Conservation (phyloP, 2,329 filamentous ascomycete species). For the Pseudocercospora fijiensis region DNA sequence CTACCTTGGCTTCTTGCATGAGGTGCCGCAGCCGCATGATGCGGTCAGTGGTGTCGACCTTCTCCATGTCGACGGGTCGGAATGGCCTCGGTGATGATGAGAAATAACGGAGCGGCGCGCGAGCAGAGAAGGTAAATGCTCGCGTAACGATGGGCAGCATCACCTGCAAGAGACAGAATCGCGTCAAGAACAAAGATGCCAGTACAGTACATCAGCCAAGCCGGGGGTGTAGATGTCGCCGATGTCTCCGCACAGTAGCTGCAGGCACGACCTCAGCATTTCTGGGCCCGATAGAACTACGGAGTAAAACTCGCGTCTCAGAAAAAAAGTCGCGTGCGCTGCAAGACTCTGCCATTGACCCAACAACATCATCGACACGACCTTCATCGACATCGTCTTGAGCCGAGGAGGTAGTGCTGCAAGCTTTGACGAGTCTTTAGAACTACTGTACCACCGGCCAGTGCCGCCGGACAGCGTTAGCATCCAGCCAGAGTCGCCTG, state of each 20-base stretch:
- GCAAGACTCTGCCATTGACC: constrained; percentile 7
- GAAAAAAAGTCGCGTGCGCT: constrained; percentile 7
- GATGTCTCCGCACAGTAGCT: neutral
- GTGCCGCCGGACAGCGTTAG: neutral
- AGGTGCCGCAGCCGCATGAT: constrained; percentile 74
- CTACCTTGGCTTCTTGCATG: constrained; percentile 83
- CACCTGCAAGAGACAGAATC: neutral
- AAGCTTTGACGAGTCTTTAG: neutral
- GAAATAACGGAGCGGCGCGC: constrained; percentile 24
- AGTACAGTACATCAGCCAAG: too few species aligned
- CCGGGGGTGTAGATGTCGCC: too few species aligned
- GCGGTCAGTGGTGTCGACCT: constrained; percentile 73
- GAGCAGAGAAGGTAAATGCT: constrained; percentile 11
- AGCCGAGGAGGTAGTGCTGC: neutral
- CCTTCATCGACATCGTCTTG: neutral
- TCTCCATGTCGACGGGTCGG: constrained; percentile 62
- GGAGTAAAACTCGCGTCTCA: neutral
- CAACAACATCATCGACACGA: neutral
- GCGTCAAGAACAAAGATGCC: too few species aligned
- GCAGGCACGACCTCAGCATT: neutral
- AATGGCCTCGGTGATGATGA: constrained; percentile 23
- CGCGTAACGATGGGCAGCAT: constrained; percentile 18
- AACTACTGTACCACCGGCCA: too few species aligned
- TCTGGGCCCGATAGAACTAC: neutral
- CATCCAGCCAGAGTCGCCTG: neutral